A percentile compares a stretch with the other conserved stretches of the same genome.
These are phyloP conservation scores for Melampsora americana DNA, from an alignment of 1,284 basidiomycete genomes.

Conservation along the genomic window DNA sequence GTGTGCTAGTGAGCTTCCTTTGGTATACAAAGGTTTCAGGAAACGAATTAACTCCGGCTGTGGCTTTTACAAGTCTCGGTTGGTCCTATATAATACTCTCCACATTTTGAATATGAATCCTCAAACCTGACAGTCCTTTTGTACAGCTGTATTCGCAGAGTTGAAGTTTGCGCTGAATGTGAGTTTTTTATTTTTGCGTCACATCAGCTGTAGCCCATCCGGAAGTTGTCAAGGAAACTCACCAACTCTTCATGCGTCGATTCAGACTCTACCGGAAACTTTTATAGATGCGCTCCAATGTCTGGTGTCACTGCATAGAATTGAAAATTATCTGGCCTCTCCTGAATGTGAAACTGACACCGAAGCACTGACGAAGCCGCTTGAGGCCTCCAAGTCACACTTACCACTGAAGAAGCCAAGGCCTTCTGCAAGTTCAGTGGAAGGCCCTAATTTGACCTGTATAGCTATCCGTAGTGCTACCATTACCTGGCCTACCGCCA, in stretches of 20 bases:
- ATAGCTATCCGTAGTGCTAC: background rate
- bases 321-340: slow-evolving; percentile 45
- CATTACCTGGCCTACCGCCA: slow-evolving; percentile 2
- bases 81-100: background rate
- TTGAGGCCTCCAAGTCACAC: background rate
- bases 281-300: slow-evolving; percentile 14
- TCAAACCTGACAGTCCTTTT: background rate
- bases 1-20: slow-evolving; percentile 10
- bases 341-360: slow-evolving; percentile 13
- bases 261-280: slow-evolving; percentile 44
- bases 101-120: background rate
- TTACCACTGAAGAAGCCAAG: background rate
- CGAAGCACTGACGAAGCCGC: slow-evolving; percentile 2
- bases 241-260: slow-evolving; percentile 12
- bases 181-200: background rate
- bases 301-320: slow-evolving; percentile 33
- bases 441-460: background rate
- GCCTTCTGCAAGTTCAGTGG: background rate
- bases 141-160: slow-evolving; percentile 10
- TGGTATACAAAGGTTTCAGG: slow-evolving; percentile 11
- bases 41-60: background rate
- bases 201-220: background rate
- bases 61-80: slow-evolving; percentile 19
- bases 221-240: background rate
- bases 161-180: slow-evolving; percentile 19